Evolutionary conservation across 495 filamentous ascomycete genomes (phyloP).

Genomic region (Gamarada debralockiae): DNA sequence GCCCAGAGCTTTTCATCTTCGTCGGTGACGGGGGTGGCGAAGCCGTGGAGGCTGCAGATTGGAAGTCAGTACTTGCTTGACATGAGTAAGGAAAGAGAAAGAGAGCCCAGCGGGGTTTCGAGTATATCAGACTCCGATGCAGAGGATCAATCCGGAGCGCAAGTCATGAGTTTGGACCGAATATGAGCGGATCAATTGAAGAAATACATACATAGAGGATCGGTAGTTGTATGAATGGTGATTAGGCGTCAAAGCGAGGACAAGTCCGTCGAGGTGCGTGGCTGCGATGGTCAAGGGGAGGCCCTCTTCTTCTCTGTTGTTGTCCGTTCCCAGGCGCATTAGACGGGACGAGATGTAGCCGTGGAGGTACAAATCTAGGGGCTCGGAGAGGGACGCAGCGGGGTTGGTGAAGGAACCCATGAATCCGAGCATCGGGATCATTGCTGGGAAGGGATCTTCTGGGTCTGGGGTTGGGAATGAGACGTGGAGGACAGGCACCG

Average conservation of each 20-base stretch:
- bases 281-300: slow-evolving; percentile 63
- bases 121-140: too few relatives aligned
- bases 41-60: slow-evolving; percentile 73
- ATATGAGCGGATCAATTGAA: too few relatives aligned
- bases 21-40: slow-evolving; percentile 63
- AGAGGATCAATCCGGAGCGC: too few relatives aligned
- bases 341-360: slow-evolving; percentile 81
- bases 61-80: too few relatives aligned
- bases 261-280: slow-evolving; percentile 58
- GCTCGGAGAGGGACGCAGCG: slow-evolving; percentile 45
- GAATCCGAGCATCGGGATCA: slow-evolving; percentile 87
- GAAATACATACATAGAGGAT: too few relatives aligned
- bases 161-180: too few relatives aligned
- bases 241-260: slow-evolving; percentile 65
- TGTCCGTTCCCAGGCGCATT: slow-evolving; percentile 45
- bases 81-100: too few relatives aligned
- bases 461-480: slow-evolving; percentile 59
- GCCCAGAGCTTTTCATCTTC: slow-evolving; percentile 75
- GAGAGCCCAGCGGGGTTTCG: too few relatives aligned
- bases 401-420: slow-evolving; percentile 65
- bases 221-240: slow-evolving; percentile 80
- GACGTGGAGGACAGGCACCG: slow-evolving; percentile 72
- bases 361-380: slow-evolving; percentile 80
- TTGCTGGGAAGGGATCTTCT: slow-evolving; percentile 66
- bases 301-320: slow-evolving; percentile 23